phyloP scores from a whole-genome alignment of 768 basidiomycete genomes.

The Pleurotus cornucopiae region DNA sequence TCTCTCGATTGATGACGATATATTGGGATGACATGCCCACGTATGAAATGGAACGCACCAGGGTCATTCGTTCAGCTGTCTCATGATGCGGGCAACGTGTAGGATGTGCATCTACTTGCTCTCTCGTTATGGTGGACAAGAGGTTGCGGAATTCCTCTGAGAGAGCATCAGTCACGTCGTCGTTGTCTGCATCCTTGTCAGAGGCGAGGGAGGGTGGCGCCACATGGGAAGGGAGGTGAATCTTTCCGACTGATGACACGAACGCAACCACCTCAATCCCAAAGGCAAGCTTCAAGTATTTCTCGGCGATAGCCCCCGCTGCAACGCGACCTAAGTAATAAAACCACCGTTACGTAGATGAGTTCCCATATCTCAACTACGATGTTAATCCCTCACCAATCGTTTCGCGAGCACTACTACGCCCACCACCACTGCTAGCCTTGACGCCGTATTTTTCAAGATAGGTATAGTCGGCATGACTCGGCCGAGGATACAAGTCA shows the following conservation, averaged over 20 bases:
- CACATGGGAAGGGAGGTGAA: conserved; percentile 64
- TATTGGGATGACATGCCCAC: not conserved
- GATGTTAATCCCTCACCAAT: conserved; percentile 54
- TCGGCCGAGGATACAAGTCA: conserved; percentile 94
- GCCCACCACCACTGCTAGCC: conserved; percentile 94
- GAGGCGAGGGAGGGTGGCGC: conserved; percentile 33
- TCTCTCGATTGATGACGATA: not conserved
- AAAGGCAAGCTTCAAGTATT: conserved; percentile 81
- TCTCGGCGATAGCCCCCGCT: conserved; percentile 97
- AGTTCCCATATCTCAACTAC: not conserved
- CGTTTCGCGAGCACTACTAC: conserved; percentile 94
- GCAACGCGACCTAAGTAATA: conserved; percentile 76
- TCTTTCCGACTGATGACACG: conserved; percentile 93
- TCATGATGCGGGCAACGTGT: conserved; percentile 90
- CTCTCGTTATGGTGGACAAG: conserved; percentile 75
- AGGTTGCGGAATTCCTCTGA: conserved; percentile 81
- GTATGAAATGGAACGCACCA: conserved; percentile 43
- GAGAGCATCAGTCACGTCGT: conserved; percentile 68
- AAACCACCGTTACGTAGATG: no score
- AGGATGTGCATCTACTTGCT: conserved; percentile 80
- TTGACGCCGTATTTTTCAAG: conserved; percentile 96
- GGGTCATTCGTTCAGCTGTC: conserved; percentile 87
- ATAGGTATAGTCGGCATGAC: conserved; percentile 98
- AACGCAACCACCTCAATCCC: conserved; percentile 97
- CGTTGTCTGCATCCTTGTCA: conserved; percentile 45